Base-by-base conservation (phyloP, 2,329 filamentous ascomycete genomes). In the Hypoxylon sp. region DNA sequence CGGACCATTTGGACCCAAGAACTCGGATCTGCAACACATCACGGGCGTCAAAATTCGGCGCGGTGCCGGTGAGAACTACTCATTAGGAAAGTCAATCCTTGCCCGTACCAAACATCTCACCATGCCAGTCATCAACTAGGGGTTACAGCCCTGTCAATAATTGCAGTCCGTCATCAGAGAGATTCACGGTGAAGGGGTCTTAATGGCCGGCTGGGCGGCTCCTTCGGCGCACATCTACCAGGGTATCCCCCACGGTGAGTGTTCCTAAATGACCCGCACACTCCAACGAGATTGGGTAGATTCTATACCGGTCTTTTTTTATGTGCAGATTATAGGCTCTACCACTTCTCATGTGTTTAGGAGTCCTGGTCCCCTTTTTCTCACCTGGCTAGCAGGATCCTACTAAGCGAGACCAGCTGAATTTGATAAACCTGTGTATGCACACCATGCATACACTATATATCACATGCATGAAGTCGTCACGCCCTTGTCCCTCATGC, bases 171-270 rank as follows among this genome's bases (percentile, higher is more conserved):
- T 65, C 55, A 50, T 65, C 58, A 59, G n/a, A 63, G 35, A 62
- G 39, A 37, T 53, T 58, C 47, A 59, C 39, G 33, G 48, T 55
- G 66, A 66, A 60, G 59, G 54, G 51, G 26, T 29, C 37, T 54
- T 51, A 62, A 58, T 70, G 51, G 68, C 54, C 59, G 59, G 22
- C 59, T 71, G 35, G 66, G 53, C 59, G 62, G 69, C 62, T 71
- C 69, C 66, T 66, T 64, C 59, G 51, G 63, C 53, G 52, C 53
- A 63, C 55, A 42, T 59, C 50, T 61, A 46, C 61, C 52, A 63
- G 65, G 69, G 50, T 59, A 17, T 58, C 62, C 69, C 61, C 69
- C 54, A 68, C 57, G 61, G 62, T 51, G 42, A 59, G 39, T 26
- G 19, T 48, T 26, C 39, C 53, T 42, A 50, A 54, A 55, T 14